phyloP scores from a whole-genome alignment of 768 basidiomycete genomes.

The Lenzites betulinus region DNA sequence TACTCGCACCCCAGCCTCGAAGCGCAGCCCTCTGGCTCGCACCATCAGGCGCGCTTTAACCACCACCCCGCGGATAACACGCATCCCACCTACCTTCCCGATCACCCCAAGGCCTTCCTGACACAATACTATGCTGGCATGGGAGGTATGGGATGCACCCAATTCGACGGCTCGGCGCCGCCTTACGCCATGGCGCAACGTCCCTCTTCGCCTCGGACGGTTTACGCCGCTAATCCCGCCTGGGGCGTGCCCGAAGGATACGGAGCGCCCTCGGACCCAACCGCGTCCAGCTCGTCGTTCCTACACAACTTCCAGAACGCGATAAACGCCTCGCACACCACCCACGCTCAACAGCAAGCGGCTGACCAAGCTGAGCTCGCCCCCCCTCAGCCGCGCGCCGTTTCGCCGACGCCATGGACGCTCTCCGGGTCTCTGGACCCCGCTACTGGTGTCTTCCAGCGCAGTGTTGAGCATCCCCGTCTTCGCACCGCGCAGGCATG shows the following conservation, averaged over 20 bases:
- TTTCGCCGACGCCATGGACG: constrained; percentile 26
- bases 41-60: not conserved
- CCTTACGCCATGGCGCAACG: constrained; percentile 7
- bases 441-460: constrained; percentile 65
- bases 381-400: not conserved
- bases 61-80: not conserved
- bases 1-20: constrained; percentile 8
- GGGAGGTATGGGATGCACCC: not conserved
- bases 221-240: constrained; percentile 12
- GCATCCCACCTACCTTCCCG: constrained; percentile 7
- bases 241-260: constrained; percentile 2
- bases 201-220: constrained; percentile 10
- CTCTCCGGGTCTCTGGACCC: constrained; percentile 67
- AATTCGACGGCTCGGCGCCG: not conserved
- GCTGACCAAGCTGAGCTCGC: not conserved
- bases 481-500: constrained; percentile 75
- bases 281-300: constrained; percentile 3
- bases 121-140: not conserved
- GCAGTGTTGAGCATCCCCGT: constrained; percentile 62
- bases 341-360: constrained; percentile 9
- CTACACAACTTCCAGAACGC: constrained; percentile 6
- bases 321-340: constrained; percentile 15
- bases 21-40: not conserved
- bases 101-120: constrained; percentile 6
- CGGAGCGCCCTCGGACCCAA: constrained; percentile 2